These are phyloP conservation scores for Apiospora pterosperma DNA, from an alignment of 2,329 filamentous ascomycete species.

Conservation along the genomic window DNA sequence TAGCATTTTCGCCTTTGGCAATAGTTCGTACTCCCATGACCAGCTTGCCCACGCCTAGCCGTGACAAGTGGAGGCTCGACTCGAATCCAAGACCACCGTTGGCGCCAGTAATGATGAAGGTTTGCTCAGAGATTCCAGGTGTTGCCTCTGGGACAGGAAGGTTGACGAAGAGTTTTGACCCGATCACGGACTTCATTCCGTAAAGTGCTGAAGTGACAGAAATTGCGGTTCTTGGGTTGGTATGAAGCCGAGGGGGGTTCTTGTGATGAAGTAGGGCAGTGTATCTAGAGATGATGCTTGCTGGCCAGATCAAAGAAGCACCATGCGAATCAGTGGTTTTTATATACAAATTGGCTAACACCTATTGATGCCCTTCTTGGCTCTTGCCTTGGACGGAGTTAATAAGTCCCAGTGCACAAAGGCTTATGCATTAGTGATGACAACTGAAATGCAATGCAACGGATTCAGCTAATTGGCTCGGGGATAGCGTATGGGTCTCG, in stretches of 20 bases:
- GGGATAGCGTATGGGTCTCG: background rate
- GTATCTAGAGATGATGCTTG: background rate
- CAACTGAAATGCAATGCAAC: background rate
- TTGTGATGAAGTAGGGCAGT: background rate
- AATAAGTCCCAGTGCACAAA: background rate
- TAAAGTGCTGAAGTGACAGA: conserved; percentile 8
- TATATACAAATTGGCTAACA: background rate
- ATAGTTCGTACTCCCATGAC: conserved; percentile 32
- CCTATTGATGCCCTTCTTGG: background rate
- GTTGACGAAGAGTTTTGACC: background rate
- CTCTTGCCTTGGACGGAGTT: background rate
- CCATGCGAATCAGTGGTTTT: background rate
- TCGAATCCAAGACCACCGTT: conserved; percentile 33
- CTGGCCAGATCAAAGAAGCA: background rate
- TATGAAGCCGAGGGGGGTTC: conserved; percentile 3
- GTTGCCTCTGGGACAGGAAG: background rate
- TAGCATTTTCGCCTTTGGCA: conserved; percentile 34
- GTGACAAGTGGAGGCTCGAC: conserved; percentile 26
- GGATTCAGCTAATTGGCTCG: background rate
- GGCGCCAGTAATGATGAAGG: conserved; percentile 30
- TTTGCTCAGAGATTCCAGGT: conserved; percentile 13
- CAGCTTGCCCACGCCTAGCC: conserved; percentile 17
- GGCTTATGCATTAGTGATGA: background rate
- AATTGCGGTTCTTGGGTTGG: conserved; percentile 3
- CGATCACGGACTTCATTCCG: conserved; percentile 8